phyloP scores from a whole-genome alignment of 2,329 filamentous ascomycete species.

The Mycogone perniciosa region DNA sequence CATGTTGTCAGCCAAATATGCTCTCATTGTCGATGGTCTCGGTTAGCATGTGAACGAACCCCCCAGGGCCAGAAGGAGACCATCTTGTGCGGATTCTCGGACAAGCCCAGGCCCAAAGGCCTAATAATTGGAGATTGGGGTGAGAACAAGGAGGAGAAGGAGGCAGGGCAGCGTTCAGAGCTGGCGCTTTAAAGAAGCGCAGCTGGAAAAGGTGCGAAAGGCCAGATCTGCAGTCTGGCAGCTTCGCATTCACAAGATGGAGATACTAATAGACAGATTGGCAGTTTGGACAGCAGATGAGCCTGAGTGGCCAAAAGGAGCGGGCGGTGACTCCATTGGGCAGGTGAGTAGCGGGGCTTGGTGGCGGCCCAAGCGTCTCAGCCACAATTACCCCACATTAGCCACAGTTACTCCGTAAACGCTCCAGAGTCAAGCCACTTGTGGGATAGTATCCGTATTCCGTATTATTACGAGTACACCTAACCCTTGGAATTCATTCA shows the following conservation, averaged over 20 bases:
- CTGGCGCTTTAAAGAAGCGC: neutral
- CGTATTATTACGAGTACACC: no score
- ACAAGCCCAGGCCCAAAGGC: no score
- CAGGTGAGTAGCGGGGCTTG: neutral
- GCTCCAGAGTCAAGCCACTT: neutral
- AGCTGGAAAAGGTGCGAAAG: neutral
- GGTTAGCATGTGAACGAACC: slow-evolving; percentile 39
- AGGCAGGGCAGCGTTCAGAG: neutral
- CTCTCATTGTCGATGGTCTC: neutral
- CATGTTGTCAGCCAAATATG: neutral
- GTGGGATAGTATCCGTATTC: neutral
- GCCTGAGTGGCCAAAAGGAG: slow-evolving; percentile 7
- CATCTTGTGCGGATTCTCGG: slow-evolving; percentile 44
- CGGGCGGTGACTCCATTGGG: slow-evolving; percentile 12
- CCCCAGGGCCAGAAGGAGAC: slow-evolving; percentile 83
- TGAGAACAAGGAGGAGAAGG: slow-evolving; percentile 1
- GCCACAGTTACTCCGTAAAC: neutral
- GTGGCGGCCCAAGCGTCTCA: neutral
- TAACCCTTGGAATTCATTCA: no score
- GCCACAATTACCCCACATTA: neutral
- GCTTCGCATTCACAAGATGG: neutral
- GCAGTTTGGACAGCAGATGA: neutral
- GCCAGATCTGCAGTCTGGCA: neutral
- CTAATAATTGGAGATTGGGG: neutral
- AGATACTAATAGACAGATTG: neutral